phyloP scores from a whole-genome alignment of 2,329 filamentous ascomycete genomes.

The Endoconidiophora laricicola region DNA sequence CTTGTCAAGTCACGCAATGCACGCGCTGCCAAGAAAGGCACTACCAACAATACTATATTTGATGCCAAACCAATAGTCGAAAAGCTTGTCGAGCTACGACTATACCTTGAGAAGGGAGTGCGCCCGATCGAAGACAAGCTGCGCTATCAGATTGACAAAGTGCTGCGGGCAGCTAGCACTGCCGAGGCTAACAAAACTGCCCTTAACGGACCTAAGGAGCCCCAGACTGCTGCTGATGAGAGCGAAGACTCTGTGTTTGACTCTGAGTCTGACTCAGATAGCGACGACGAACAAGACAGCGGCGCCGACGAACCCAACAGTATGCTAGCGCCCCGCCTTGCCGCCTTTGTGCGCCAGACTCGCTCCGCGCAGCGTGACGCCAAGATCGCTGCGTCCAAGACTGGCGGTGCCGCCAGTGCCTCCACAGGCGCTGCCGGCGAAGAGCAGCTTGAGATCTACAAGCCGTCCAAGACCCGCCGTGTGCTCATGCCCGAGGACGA shows the following conservation, averaged over 20 bases:
- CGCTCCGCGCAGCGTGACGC: constrained; percentile 11
- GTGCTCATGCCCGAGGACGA: constrained; percentile 64
- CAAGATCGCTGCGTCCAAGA: constrained; percentile 12
- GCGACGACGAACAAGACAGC: constrained; percentile 19
- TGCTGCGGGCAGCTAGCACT: constrained; percentile 73
- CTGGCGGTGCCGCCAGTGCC: constrained; percentile 12
- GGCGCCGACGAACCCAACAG: constrained; percentile 11
- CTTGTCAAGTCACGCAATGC: constrained; percentile 58
- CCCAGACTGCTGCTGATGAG: constrained; percentile 14
- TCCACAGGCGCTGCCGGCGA: constrained; percentile 18
- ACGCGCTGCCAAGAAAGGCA: constrained; percentile 5
- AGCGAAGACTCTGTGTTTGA: constrained; percentile 19
- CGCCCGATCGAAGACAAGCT: constrained; percentile 77
- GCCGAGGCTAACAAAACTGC: constrained; percentile 29
- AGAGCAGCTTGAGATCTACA: constrained; percentile 52
- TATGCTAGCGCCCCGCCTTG: constrained; percentile 8
- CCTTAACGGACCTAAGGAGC: constrained; percentile 9
- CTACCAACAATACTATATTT: constrained; percentile 9
- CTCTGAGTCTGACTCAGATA: constrained; percentile 21
- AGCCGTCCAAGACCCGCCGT: constrained; percentile 73
- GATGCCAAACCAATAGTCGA: constrained; percentile 41
- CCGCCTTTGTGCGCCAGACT: constrained; percentile 10
- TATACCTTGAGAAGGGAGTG: constrained; percentile 86
- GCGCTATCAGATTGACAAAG: constrained; percentile 92
- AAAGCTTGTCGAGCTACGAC: constrained; percentile 78